These are phyloP conservation scores for Annulohypoxylon nitens DNA, from an alignment of 495 filamentous ascomycete species.

Conservation along the genomic window DNA sequence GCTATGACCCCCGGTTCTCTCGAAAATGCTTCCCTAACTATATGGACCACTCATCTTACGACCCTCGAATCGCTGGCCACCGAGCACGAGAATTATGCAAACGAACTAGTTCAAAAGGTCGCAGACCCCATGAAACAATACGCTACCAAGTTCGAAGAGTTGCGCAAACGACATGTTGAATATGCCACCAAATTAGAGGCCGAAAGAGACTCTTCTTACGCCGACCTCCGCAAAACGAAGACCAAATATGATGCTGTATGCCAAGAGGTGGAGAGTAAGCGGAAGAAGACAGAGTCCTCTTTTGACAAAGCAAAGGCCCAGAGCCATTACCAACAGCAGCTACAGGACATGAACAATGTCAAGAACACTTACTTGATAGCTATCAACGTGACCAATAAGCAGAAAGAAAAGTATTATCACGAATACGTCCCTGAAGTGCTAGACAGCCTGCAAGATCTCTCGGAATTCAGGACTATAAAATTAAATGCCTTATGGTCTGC, in stretches of 20 bases:
- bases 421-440: conserved; percentile 95
- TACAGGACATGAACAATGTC: conserved; percentile 93
- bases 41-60: conserved; percentile 93
- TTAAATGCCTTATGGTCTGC: conserved; percentile 88
- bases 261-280: conserved; percentile 92
- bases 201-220: conserved; percentile 85
- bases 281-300: conserved; percentile 91
- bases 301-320: conserved; percentile 93
- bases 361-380: conserved; percentile 98
- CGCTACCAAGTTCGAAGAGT: conserved; percentile 83
- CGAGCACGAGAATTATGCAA: conserved; percentile 87
- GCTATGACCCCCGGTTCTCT: conserved; percentile 94
- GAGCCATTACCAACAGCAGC: conserved; percentile 87
- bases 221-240: conserved; percentile 91
- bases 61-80: conserved; percentile 88
- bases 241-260: conserved; percentile 92
- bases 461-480: conserved; percentile 84
- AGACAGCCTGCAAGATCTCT: conserved; percentile 90
- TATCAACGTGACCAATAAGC: conserved; percentile 95
- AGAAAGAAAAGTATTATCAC: conserved; percentile 96
- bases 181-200: conserved; percentile 89
- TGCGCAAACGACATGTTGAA: conserved; percentile 91
- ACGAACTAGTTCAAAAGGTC: conserved; percentile 79
- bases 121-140: conserved; percentile 86
- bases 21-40: conserved; percentile 95